Conservation (phyloP, 495 filamentous ascomycete genomes). For the Aspergillus asperescens region DNA sequence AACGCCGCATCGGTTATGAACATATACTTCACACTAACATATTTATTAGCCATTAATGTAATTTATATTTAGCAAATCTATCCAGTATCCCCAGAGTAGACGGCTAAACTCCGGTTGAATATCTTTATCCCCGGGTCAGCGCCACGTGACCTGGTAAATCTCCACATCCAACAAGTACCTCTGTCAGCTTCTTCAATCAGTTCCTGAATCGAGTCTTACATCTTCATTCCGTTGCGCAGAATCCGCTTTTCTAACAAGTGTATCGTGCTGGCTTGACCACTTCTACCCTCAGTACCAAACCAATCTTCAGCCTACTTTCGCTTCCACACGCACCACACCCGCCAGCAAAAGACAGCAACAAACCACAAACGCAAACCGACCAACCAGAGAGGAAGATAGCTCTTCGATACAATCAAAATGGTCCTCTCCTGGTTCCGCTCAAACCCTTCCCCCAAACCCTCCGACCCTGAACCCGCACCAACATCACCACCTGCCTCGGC, state of each 20-base stretch:
- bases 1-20: too few relatives aligned
- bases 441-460: background rate
- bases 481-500: constrained; percentile 6
- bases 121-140: background rate
- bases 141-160: constrained; percentile 12
- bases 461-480: constrained; percentile 8
- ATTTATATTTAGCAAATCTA: too few relatives aligned
- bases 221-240: background rate
- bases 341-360: background rate
- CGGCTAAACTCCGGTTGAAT: background rate
- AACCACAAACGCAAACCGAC: background rate
- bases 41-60: too few relatives aligned
- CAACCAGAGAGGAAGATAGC: background rate
- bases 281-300: background rate
- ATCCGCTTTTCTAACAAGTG: background rate
- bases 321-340: background rate
- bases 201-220: background rate
- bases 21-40: background rate
- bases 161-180: constrained; percentile 10
- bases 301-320: background rate
- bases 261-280: background rate
- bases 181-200: background rate
- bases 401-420: background rate
- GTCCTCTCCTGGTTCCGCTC: constrained; percentile 15
- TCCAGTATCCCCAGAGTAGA: too few relatives aligned